phyloP scores from a whole-genome alignment of 495 filamentous ascomycete genomes.

The Penicillium paradoxum region DNA sequence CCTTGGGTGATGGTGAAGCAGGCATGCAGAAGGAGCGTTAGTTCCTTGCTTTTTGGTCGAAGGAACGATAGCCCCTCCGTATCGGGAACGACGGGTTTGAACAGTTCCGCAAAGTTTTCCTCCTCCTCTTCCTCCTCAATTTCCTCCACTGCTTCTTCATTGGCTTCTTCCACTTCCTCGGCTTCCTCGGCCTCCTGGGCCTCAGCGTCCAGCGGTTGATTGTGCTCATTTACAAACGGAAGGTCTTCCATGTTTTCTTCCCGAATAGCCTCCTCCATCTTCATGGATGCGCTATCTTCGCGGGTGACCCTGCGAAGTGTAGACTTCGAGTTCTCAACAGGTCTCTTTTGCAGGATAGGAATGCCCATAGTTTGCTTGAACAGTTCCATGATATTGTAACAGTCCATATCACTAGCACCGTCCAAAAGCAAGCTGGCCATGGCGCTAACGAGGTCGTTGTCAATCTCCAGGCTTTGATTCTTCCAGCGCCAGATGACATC shows the following conservation, averaged over 20 bases:
- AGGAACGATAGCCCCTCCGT: conserved; percentile 21
- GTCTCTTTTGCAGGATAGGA: conserved; percentile 37
- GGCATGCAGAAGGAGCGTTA: conserved; percentile 63
- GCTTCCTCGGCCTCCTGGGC: conserved; percentile 1
- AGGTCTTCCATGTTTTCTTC: conserved; percentile 16
- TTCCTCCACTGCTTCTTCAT: conserved; percentile 10
- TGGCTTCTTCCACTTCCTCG: conserved; percentile 6
- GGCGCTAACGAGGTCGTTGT: conserved; percentile 65
- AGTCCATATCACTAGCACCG: conserved; percentile 52
- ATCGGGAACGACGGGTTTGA: conserved; percentile 28
- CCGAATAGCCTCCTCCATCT: not conserved
- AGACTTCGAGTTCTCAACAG: conserved; percentile 8
- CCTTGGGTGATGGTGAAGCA: conserved; percentile 39
- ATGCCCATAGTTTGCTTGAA: conserved; percentile 74
- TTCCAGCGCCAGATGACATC: conserved; percentile 71
- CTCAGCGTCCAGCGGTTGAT: conserved; percentile 1
- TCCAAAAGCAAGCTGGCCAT: conserved; percentile 71
- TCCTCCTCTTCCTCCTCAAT: conserved; percentile 28
- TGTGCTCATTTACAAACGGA: conserved; percentile 32
- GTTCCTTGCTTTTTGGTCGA: conserved; percentile 57
- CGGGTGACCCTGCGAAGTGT: conserved; percentile 8
- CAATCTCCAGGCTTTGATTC: conserved; percentile 59
- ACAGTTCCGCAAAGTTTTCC: conserved; percentile 33
- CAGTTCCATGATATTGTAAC: conserved; percentile 64
- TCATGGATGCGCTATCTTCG: not conserved